Percentiles rank a stretch among this genome's conserved stretches.
These are phyloP conservation scores for Termitomyces titanicus DNA, from an alignment of 768 basidiomycete species.

Conservation along the genomic window DNA sequence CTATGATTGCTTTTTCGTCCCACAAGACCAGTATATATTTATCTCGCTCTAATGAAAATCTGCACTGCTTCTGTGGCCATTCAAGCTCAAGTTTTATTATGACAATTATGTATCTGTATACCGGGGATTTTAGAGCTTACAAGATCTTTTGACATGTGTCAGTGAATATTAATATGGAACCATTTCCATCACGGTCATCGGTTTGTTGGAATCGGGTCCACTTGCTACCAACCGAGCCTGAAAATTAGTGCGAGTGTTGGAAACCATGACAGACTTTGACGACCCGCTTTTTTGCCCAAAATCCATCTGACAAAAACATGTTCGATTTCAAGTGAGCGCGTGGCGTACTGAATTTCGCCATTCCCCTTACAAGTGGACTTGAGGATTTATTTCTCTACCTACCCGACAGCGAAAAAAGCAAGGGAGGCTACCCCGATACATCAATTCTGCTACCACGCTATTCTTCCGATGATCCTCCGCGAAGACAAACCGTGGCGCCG, in stretches of 20 bases:
- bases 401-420: not conserved
- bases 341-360: not conserved
- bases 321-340: not conserved
- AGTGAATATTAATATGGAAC: not conserved
- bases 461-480: constrained; percentile 9
- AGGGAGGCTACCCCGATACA: not conserved
- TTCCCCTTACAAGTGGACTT: not conserved
- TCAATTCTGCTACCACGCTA: not conserved
- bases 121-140: too few relatives aligned
- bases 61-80: not conserved
- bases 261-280: not conserved
- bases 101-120: too few relatives aligned
- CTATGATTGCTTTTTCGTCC: not conserved
- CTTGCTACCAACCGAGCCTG: not conserved
- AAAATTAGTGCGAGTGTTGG: not conserved
- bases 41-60: not conserved
- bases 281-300: too few relatives aligned
- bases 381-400: not conserved
- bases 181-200: not conserved
- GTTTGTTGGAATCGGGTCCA: not conserved
- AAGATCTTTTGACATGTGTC: too few relatives aligned
- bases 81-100: too few relatives aligned
- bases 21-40: not conserved
- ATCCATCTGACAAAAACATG: too few relatives aligned
- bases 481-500: not conserved